phyloP scores from a whole-genome alignment of 2,329 filamentous ascomycete genomes.

The Arthrobotrys conoides region DNA sequence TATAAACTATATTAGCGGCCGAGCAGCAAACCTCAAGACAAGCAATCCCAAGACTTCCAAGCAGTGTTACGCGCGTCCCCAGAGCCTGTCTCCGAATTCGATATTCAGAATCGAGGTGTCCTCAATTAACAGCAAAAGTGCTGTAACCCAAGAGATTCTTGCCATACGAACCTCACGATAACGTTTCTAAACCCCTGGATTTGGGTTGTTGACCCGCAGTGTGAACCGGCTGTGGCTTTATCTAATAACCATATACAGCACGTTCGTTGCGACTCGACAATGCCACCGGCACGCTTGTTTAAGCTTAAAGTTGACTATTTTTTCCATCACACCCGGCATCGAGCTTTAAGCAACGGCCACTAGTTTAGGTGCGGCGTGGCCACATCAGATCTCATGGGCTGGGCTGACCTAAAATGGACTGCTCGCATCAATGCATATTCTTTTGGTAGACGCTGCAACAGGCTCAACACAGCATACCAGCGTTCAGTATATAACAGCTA shows the following conservation, averaged over 20 bases:
- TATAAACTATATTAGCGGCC: neutral
- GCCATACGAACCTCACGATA: neutral
- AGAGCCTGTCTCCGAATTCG: neutral
- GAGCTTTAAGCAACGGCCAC: slow-evolving; percentile 13
- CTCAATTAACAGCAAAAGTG: neutral
- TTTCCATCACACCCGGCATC: slow-evolving; percentile 11
- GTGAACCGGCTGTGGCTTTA: slow-evolving; percentile 11
- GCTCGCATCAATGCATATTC: neutral
- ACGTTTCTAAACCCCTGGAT: neutral
- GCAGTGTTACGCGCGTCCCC: neutral
- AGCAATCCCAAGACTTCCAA: slow-evolving; percentile 15
- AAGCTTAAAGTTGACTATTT: slow-evolving; percentile 21
- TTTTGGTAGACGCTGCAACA: slow-evolving; percentile 11
- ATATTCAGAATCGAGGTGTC: slow-evolving; percentile 13
- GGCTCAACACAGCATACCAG: slow-evolving; percentile 2
- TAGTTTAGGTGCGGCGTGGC: slow-evolving; percentile 6
- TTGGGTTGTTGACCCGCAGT: slow-evolving; percentile 9
- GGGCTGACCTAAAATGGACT: slow-evolving; percentile 12
- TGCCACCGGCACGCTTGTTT: neutral
- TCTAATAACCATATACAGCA: neutral
- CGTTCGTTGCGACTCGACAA: neutral
- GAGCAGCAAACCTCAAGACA: neutral
- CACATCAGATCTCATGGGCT: neutral
- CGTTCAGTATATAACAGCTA: neutral
- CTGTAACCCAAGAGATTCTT: neutral